Percentiles rank a stretch among this genome's conserved stretches.
Conservation (phyloP, 1,284 basidiomycete genomes). For the Tilletia setariae region DNA sequence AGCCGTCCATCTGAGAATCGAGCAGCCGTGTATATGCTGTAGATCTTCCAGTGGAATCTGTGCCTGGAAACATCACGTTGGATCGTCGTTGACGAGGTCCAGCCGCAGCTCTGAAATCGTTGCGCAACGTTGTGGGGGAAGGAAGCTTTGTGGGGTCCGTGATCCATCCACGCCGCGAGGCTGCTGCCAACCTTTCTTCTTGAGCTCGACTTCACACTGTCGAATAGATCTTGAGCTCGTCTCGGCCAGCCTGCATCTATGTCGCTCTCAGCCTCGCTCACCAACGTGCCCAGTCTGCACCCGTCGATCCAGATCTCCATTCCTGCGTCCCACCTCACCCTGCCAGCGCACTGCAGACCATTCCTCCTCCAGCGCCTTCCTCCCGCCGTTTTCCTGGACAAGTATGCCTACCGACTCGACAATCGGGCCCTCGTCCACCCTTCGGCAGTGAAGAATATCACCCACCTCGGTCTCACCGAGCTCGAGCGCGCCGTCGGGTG, state of each 20-base stretch:
- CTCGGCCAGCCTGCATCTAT: background rate
- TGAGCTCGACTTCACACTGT: too few species aligned
- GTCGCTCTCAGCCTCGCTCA: background rate
- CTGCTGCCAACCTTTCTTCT: too few species aligned
- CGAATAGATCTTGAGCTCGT: background rate
- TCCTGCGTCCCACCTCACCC: background rate
- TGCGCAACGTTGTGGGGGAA: too few species aligned
- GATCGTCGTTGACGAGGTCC: background rate
- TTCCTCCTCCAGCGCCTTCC: slow-evolving; percentile 15
- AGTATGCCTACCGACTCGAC: background rate
- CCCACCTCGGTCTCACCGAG: slow-evolving; percentile 7
- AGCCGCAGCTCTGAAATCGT: background rate
- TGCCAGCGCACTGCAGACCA: slow-evolving; percentile 5
- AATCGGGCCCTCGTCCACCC: background rate
- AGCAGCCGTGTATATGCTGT: too few species aligned
- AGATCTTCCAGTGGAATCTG: too few species aligned
- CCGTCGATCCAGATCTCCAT: slow-evolving; percentile 1
- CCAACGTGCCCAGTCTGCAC: slow-evolving; percentile 9
- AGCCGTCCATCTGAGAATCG: too few species aligned
- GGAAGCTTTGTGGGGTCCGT: too few species aligned
- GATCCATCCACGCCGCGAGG: too few species aligned
- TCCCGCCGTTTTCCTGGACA: slow-evolving; percentile 8
- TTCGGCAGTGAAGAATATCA: background rate
- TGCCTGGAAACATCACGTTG: too few species aligned
- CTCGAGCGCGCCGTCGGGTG: slow-evolving; percentile 11